Conservation (phyloP, 768 basidiomycete genomes). For the Tricholoma furcatifolium region DNA sequence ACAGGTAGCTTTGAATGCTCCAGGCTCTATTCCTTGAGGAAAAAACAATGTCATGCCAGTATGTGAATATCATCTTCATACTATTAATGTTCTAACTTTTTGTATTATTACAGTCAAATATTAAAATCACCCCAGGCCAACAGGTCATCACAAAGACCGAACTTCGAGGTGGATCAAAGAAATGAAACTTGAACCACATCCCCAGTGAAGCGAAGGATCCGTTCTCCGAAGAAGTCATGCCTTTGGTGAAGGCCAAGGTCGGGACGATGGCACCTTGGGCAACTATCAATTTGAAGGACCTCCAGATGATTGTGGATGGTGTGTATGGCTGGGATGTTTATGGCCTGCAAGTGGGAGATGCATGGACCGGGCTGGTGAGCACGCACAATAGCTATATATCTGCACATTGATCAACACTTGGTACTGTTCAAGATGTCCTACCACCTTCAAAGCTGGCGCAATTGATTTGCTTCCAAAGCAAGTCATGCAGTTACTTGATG, state of each 20-base stretch:
- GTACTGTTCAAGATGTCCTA: not conserved
- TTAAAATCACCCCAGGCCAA: not conserved
- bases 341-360: not conserved
- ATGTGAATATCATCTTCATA: not conserved
- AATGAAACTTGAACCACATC: not conserved
- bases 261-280: not conserved
- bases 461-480: not conserved
- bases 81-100: not conserved
- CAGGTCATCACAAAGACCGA: not conserved
- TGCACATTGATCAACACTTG: not conserved
- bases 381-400: not conserved
- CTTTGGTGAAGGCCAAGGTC: no score
- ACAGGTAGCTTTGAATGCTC: not conserved
- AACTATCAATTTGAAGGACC: not conserved
- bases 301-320: not conserved
- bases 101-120: not conserved
- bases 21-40: no score
- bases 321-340: not conserved
- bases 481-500: not conserved
- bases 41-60: not conserved
- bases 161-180: no score
- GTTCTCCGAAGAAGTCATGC: not conserved
- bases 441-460: not conserved
- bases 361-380: conserved; percentile 2
- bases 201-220: not conserved